Base-by-base conservation (phyloP, 1,139 yeast genomes). In the Sugiyamaella japonica region DNA sequence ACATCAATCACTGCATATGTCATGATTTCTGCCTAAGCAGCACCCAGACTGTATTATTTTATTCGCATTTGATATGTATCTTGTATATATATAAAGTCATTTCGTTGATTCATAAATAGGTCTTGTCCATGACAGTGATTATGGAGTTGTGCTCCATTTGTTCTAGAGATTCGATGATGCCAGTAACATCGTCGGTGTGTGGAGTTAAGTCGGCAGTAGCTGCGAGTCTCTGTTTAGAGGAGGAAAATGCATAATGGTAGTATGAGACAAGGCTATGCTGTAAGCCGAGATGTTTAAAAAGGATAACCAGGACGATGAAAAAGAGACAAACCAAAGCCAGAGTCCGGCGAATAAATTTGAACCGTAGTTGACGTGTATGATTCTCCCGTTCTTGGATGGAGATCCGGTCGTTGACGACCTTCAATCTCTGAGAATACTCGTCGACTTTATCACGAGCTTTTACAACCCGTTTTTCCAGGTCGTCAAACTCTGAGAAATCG, bases 1-100 rank as follows among this genome's bases (percentile, higher is more conserved):
- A 89, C 63, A 12, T 63, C 71, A n/a, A 60, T 70, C 34, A 67
- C 70, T 12, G 67, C 71, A 7, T 70, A 65, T 50, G 60, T 70
- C 32, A 57, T 67, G 52, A 66, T 68, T 28, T 61, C 70, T 3
- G 58, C 71, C 1, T 60, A 49, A n/a, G 7, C 2, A n/a, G 12
- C 7, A 3, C 15, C n/a, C 34, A 29, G 28, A n/a, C 40, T 4
- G 9, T 47, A 38, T 29, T 39, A 25, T 47, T 36, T 23, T 34
- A 12, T 15, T 16, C 17, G 20, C n/a, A 12, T 15, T 23, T 20
- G 25, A 20, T 20, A 20, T 20, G 10, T n/a, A 20, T 34, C 37
- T 25, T 39, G 51, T 45, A 45, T 45, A 45, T 48, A 52, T 36
- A 34, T 41, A 20, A 42, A 13, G 17, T 25, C 16, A 38, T 16